Evolutionary conservation across 495 filamentous ascomycete species (phyloP), one percentile per base, ranked within the genome.

Genomic region (Neurospora sp.): DNA sequence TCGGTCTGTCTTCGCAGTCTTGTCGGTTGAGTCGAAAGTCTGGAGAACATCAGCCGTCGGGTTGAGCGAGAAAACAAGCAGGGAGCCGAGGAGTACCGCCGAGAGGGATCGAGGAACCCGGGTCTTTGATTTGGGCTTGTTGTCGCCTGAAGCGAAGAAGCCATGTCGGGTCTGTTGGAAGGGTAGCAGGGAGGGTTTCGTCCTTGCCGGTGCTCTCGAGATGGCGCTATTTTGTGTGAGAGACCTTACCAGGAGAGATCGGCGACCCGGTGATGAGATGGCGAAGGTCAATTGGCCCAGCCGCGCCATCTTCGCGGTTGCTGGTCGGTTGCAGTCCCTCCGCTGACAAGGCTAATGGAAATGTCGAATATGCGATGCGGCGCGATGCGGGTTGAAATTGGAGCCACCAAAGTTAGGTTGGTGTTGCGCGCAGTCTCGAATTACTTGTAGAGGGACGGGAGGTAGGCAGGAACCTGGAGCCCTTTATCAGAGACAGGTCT

Each of bases 51-150:
- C 78, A 79, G 84, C 81, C 78, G 78, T 78, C 77, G 83, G 83
- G 78, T 81, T 83, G 69, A 86, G 80, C 73, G 79, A 81, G 74
- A 81, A 80, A 62, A 82, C 77, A 79, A 86, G 79, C 77, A 83
- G 78, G 42, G 76, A 79, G 79, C 81, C 77, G 71, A 82, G 72
- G 74, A 76, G 38, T 36, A 81, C 75, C 73, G 79, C 78, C 71
- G 77, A 76, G 70, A 76, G 24, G 15, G 73, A 71, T 71, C 76
- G 70, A 59, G 73, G 42, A 9, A 71, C 39, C 34, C 39, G 71
- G 45, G 70, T 69, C 31, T 77, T 75, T 28, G 73, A 40, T 62
- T 73, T 70, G 3, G 69, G 34, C 59, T 74, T 69, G 38, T 66
- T 73, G 4, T 42, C 72, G 70, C 38, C 42, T 24, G 73, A 74